Conservation (phyloP, 2,329 filamentous ascomycete genomes). For the Botryosphaeria dothidea region DNA sequence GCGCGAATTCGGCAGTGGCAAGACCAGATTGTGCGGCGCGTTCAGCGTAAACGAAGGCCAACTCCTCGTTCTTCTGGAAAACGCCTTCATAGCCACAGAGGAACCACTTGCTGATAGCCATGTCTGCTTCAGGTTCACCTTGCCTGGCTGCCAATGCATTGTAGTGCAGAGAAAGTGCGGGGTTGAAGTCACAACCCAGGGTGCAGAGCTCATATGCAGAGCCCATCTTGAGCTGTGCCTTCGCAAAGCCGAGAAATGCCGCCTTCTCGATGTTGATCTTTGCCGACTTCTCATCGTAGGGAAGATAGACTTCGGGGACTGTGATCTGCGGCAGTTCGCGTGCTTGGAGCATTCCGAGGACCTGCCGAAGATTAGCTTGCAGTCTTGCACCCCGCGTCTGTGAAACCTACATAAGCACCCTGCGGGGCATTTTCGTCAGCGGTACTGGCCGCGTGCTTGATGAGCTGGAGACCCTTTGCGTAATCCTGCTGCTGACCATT, state of each 20-base stretch:
- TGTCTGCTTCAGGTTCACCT: conserved; percentile 88
- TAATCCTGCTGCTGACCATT: conserved; percentile 87
- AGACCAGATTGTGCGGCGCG: conserved; percentile 80
- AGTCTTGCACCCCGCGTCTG: conserved; percentile 28
- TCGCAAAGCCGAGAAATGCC: conserved; percentile 91
- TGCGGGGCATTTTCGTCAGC: conserved; percentile 97
- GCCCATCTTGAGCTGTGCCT: conserved; percentile 96
- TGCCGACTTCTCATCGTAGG: conserved; percentile 70
- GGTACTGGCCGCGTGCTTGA: conserved; percentile 77
- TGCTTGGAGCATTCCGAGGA: conserved; percentile 91
- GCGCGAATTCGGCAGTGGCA: conserved; percentile 89
- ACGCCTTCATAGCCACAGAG: conserved; percentile 90
- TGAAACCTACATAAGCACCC: conserved; percentile 68
- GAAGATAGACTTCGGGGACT: conserved; percentile 71
- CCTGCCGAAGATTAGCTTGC: conserved; percentile 31
- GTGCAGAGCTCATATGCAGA: conserved; percentile 93
- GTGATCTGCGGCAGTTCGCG: conserved; percentile 88
- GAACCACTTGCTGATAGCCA: conserved; percentile 98
- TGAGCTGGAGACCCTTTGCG: conserved; percentile 74
- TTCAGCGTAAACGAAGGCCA: conserved; percentile 88
- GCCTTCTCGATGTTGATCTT: conserved; percentile 94
- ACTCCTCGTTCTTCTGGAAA: conserved; percentile 92
- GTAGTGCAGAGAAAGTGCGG: conserved; percentile 89
- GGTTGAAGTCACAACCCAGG: conserved; percentile 91
- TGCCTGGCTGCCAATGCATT: conserved; percentile 90